Percentiles rank a stretch among this genome's conserved stretches.
Conservation (phyloP, 75 land plant species). For the Adiantum capillusveneris region DNA sequence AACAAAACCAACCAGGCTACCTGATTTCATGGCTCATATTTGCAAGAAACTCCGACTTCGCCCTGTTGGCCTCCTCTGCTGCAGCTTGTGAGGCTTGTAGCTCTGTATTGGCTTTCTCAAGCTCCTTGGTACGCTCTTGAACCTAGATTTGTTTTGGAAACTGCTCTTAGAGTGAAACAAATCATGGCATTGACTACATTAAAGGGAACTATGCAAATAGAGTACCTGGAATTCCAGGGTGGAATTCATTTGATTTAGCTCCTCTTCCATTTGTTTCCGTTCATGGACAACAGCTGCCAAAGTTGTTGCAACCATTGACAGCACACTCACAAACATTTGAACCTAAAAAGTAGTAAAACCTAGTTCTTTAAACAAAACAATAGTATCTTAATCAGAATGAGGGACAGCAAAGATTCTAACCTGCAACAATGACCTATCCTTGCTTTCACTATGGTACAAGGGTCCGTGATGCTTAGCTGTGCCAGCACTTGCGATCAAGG, state of each 20-base stretch:
- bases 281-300: constrained; percentile 44
- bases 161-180: neutral
- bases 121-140: constrained; percentile 27
- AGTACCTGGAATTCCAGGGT: constrained; percentile 34
- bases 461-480: constrained; percentile 36
- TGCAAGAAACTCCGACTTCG: constrained; percentile 43
- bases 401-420: too few relatives aligned
- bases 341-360: constrained; percentile 13
- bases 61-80: constrained; percentile 39
- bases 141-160: constrained; percentile 11
- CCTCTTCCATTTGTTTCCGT: constrained; percentile 35
- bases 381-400: too few relatives aligned
- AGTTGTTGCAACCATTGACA: constrained; percentile 42
- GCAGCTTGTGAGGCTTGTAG: constrained; percentile 37
- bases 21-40: constrained; percentile 47
- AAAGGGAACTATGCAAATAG: neutral
- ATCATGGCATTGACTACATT: neutral
- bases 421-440: too few relatives aligned
- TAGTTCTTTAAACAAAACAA: neutral
- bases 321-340: constrained; percentile 40
- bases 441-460: constrained; percentile 7
- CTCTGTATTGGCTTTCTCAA: constrained; percentile 30
- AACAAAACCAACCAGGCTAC: neutral
- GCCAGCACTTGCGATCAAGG: constrained; percentile 39
- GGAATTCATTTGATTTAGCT: constrained; percentile 32